Conservation (phyloP, 352 stramenopile species). For the Globisporangium lucens region DNA sequence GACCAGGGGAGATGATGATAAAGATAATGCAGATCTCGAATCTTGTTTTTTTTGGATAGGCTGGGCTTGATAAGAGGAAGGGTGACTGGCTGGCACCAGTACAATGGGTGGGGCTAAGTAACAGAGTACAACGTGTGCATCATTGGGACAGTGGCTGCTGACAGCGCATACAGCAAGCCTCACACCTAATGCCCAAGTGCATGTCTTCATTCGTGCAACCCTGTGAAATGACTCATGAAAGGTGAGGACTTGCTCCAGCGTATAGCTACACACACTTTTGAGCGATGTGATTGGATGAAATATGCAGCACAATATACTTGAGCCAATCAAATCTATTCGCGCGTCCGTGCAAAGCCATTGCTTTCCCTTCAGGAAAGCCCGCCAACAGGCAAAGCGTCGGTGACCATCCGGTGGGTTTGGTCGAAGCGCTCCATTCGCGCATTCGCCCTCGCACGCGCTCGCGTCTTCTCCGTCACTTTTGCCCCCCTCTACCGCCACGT, state of each 20-base stretch:
- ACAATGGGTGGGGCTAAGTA: neutral
- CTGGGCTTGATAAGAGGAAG: neutral
- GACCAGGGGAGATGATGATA: neutral
- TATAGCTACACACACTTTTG: neutral
- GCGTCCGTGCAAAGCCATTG: neutral
- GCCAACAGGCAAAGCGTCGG: conserved; percentile 8
- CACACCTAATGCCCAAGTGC: neutral
- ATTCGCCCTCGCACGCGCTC: conserved; percentile 5
- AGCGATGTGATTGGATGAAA: neutral
- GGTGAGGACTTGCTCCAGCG: neutral
- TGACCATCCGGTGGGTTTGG: conserved; percentile 1
- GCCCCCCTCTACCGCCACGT: neutral
- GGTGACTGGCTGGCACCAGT: neutral
- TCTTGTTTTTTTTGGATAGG: neutral
- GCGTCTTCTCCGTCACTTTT: neutral
- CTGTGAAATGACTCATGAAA: neutral
- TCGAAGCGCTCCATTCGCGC: conserved; percentile 3
- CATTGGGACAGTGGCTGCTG: neutral
- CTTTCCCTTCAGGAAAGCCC: conserved; percentile 2
- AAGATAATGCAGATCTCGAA: conserved; percentile 4
- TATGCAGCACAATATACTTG: neutral
- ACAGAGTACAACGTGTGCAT: neutral
- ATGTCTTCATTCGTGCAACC: neutral
- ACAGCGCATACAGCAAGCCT: neutral
- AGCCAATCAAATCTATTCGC: conserved; percentile 14